phyloP scores from a whole-genome alignment of 23 red algal genomes.

The Gracilaria domingensis region DNA sequence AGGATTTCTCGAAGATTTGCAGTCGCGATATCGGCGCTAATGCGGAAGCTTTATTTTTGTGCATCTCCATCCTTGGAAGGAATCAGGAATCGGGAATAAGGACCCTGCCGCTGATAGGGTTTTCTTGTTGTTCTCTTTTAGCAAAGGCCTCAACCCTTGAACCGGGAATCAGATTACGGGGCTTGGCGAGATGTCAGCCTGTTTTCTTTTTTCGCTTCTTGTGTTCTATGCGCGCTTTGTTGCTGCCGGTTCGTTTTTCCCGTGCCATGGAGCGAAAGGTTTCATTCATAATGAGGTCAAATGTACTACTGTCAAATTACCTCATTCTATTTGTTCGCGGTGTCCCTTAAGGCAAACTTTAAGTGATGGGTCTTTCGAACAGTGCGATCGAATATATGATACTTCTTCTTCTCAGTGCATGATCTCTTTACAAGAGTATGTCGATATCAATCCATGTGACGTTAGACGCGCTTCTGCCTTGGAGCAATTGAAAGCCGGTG shows the following conservation, averaged over 20 bases:
- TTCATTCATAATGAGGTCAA: conserved; percentile 26
- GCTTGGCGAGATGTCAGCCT: not conserved
- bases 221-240: not conserved
- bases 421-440: conserved; percentile 28
- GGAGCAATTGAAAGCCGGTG: not conserved
- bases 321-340: conserved; percentile 5
- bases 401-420: conserved; percentile 18
- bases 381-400: conserved; percentile 56
- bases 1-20: too few relatives aligned
- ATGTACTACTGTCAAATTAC: conserved; percentile 48
- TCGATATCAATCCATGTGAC: conserved; percentile 48
- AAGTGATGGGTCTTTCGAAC: conserved; percentile 24
- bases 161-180: too few relatives aligned
- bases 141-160: too few relatives aligned
- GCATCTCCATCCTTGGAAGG: too few relatives aligned
- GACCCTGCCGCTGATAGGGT: too few relatives aligned
- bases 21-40: too few relatives aligned
- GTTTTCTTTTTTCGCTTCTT: not conserved
- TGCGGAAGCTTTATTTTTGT: too few relatives aligned
- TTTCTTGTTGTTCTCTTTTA: too few relatives aligned
- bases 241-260: conserved; percentile 35
- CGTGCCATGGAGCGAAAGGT: conserved; percentile 42
- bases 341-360: conserved; percentile 32
- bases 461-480: not conserved
- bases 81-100: too few relatives aligned